Evolutionary conservation across 176 grass and related monocot genomes (phyloP).

Genomic region (Eremochloa ophiuroides): DNA sequence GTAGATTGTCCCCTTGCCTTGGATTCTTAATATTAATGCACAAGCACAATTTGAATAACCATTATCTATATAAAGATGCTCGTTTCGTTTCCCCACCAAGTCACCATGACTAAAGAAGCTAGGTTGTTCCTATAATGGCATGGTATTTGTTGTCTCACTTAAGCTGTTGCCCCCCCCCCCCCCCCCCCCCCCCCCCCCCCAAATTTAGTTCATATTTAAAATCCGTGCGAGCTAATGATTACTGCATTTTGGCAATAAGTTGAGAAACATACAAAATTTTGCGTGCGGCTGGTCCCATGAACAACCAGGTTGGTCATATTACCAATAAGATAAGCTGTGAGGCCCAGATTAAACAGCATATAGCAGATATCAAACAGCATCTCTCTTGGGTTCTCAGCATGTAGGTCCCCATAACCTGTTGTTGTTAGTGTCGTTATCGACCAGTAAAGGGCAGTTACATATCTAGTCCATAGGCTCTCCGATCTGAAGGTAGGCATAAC

Average conservation of each 20-base stretch:
- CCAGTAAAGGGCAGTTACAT: constrained; percentile 95
- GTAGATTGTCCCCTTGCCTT: constrained; percentile 10
- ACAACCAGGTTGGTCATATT: constrained; percentile 99
- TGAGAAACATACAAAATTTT: constrained; percentile 70
- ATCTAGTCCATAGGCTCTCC: constrained; percentile 78
- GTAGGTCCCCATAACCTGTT: constrained; percentile 91
- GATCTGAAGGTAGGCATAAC: constrained; percentile 84
- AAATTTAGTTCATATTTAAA: too few relatives aligned
- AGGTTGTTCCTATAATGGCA: constrained; percentile 6
- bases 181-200: too few relatives aligned
- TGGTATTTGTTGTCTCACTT: not conserved
- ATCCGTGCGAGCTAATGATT: not conserved
- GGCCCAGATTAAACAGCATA: constrained; percentile 97
- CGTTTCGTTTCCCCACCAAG: not conserved
- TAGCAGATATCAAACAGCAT: constrained; percentile 96
- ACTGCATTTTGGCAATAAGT: not conserved
- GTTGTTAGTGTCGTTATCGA: constrained; percentile 98
- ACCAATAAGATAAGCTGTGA: constrained; percentile 93
- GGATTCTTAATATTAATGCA: constrained; percentile 9
- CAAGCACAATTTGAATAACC: not conserved
- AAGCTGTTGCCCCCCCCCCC: too few relatives aligned
- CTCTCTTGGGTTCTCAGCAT: constrained; percentile 92
- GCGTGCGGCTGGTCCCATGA: constrained; percentile 90
- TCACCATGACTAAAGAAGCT: not conserved
- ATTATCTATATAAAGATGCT: not conserved